Base-by-base conservation (phyloP, 2,329 filamentous ascomycete genomes). In the Xylariaceae sp. region DNA sequence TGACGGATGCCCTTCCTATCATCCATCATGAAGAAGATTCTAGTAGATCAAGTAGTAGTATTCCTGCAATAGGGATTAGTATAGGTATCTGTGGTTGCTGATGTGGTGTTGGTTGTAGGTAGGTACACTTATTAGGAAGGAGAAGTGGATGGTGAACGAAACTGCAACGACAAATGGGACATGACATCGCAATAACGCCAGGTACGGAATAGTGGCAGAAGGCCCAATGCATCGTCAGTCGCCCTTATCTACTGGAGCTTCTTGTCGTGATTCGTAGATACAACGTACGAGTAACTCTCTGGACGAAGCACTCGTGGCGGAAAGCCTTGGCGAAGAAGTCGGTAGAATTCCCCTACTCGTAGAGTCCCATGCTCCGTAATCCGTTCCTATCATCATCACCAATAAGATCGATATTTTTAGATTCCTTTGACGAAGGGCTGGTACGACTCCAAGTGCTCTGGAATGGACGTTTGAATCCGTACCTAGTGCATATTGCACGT, bases 111-210 rank as follows among this genome's bases (percentile, higher is more conserved):
- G 23, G 23, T 30, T 30, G 23, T 30, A 30, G 23, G 23, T 30
- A 4, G 23, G 23, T 30, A 30, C 23, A 30, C 23, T 30, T 30
- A 30, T 30, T 30, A 30, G 23, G 23, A 30, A 30, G 23, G 23
- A 30, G 23, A 30, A 23, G 45, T 8, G 10, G 17, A 49, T 58
- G 15, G 30, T 52, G 54, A 57, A 49, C 44, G 17, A 61, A 34
- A 13, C 53, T 63, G 61, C 59, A 62, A 63, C 61, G 30, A 53
- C 42, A 13, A 57, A 59, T 59, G 61, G 61, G 59, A 62, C 61
- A 57, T 47, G 30, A 51, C 23, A 30, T 30, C 23, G 4, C 23
- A 49, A 34, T 9, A 54, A 18, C 53, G 45, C 61, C 58, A 56
- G 49, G 30, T 42, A 49, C 34, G 8, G 17, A 15, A 30, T 30